These are phyloP conservation scores for Aspergillus sp. DNA, from an alignment of 2,329 filamentous ascomycete species.

Conservation along the genomic window DNA sequence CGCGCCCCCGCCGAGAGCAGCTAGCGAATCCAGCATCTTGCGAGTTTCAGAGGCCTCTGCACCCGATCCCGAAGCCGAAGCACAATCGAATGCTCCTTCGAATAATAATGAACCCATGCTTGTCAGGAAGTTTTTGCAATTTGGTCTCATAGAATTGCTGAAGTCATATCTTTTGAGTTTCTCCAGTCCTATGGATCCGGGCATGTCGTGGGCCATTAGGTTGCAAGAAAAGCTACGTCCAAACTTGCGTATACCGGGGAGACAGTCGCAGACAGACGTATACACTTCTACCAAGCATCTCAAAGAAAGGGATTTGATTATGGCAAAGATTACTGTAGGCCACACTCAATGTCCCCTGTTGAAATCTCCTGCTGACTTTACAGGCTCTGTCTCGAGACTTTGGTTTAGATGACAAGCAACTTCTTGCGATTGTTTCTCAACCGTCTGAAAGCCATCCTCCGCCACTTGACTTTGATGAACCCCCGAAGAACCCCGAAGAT, in stretches of 20 bases:
- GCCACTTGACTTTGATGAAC: slow-evolving; percentile 48
- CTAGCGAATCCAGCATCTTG: slow-evolving; percentile 42
- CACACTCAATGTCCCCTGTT: not conserved
- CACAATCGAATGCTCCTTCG: slow-evolving; percentile 31
- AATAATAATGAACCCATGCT: slow-evolving; percentile 44
- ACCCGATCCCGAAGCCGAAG: slow-evolving; percentile 54
- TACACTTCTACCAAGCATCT: slow-evolving; percentile 46
- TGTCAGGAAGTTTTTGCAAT: slow-evolving; percentile 52
- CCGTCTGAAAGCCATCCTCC: slow-evolving; percentile 33
- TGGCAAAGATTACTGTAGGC: slow-evolving; percentile 50
- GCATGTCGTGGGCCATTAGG: slow-evolving; percentile 41
- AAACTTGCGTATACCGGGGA: slow-evolving; percentile 43
- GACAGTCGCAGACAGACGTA: slow-evolving; percentile 43
- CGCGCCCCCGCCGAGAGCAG: slow-evolving; percentile 51
- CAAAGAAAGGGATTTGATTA: slow-evolving; percentile 47
- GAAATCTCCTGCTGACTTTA: not conserved
- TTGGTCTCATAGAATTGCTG: slow-evolving; percentile 55
- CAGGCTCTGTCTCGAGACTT: slow-evolving; percentile 50
- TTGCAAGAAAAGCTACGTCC: slow-evolving; percentile 55
- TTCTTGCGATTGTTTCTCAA: slow-evolving; percentile 41
- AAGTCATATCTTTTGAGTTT: slow-evolving; percentile 52
- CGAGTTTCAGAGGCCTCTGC: slow-evolving; percentile 32
- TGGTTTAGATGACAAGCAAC: slow-evolving; percentile 42
- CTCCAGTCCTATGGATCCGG: slow-evolving; percentile 27
- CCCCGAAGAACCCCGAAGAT: slow-evolving; percentile 45